phyloP scores from a whole-genome alignment of 2,329 filamentous ascomycete genomes.

The Alternaria tenuissima region DNA sequence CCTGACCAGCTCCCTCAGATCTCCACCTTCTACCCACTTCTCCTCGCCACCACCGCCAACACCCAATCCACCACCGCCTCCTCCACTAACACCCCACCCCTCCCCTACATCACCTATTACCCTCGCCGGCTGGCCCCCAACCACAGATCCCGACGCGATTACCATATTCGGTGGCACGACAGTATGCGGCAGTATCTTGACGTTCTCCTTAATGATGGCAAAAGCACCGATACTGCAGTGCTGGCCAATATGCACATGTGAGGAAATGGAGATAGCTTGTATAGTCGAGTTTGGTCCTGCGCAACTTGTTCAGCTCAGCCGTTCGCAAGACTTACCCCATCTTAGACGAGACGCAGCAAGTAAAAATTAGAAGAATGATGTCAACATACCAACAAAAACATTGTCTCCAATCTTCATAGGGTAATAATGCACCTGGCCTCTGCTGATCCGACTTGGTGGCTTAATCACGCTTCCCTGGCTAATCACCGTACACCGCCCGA shows the following conservation, averaged over 20 bases:
- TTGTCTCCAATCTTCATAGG: conserved; percentile 94
- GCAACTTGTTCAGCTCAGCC: neutral
- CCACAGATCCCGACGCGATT: conserved; percentile 88
- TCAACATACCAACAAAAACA: conserved; percentile 80
- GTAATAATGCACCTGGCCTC: conserved; percentile 79
- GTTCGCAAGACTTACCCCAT: neutral
- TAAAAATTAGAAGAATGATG: neutral
- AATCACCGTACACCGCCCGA: conserved; percentile 92
- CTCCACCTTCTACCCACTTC: conserved; percentile 60
- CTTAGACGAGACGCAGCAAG: neutral
- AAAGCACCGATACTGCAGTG: conserved; percentile 83
- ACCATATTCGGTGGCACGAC: conserved; percentile 90
- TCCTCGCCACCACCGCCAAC: conserved; percentile 53
- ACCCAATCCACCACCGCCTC: conserved; percentile 45
- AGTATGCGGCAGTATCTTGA: conserved; percentile 83
- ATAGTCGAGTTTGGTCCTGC: conserved; percentile 68
- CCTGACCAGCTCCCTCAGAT: conserved; percentile 58
- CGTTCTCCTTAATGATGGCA: conserved; percentile 92
- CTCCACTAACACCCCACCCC: conserved; percentile 58
- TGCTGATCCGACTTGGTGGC: conserved; percentile 82
- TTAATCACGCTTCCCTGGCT: conserved; percentile 79
- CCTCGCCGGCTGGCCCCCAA: conserved; percentile 67
- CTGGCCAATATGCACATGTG: conserved; percentile 84
- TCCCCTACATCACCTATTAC: conserved; percentile 60
- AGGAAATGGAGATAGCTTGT: conserved; percentile 83